Conservation (phyloP, 495 filamentous ascomycete species). For the Neurospora sp. region DNA sequence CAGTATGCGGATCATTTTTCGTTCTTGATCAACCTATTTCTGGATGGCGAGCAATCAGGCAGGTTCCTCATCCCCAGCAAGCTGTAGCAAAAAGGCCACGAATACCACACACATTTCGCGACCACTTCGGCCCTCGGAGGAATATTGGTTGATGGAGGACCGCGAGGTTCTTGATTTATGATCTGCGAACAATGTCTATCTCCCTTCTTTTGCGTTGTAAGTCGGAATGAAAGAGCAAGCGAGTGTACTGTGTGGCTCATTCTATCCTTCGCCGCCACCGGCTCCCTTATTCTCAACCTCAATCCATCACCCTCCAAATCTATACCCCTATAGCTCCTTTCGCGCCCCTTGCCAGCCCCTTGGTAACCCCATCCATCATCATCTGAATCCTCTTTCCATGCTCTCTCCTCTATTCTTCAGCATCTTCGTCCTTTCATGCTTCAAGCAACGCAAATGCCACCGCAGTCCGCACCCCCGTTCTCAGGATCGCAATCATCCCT, state of each 20-base stretch:
- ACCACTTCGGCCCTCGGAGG: neutral
- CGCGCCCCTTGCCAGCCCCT: neutral
- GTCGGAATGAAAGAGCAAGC: neutral
- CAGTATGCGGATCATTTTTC: slow-evolving; percentile 17
- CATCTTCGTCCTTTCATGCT: neutral
- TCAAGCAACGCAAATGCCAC: slow-evolving; percentile 16
- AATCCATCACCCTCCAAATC: neutral
- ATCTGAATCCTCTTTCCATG: neutral
- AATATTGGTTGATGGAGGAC: neutral
- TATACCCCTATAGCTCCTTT: neutral
- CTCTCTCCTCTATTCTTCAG: neutral
- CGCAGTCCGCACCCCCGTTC: slow-evolving; percentile 21
- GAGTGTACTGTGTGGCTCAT: neutral
- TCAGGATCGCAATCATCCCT: slow-evolving; percentile 18
- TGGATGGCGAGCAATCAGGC: neutral
- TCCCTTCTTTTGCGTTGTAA: neutral
- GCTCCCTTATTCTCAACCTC: neutral
- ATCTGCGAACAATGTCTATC: neutral
- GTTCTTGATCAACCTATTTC: slow-evolving; percentile 10
- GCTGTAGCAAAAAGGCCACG: neutral
- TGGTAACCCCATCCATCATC: neutral
- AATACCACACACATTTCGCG: neutral
- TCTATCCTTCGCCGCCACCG: neutral
- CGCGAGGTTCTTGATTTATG: neutral
- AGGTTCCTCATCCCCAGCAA: neutral